A percentile compares a stretch with the other conserved stretches of the same genome.
phyloP scores from a whole-genome alignment of 2,329 filamentous ascomycete species.

The Sarocladium oryzae region DNA sequence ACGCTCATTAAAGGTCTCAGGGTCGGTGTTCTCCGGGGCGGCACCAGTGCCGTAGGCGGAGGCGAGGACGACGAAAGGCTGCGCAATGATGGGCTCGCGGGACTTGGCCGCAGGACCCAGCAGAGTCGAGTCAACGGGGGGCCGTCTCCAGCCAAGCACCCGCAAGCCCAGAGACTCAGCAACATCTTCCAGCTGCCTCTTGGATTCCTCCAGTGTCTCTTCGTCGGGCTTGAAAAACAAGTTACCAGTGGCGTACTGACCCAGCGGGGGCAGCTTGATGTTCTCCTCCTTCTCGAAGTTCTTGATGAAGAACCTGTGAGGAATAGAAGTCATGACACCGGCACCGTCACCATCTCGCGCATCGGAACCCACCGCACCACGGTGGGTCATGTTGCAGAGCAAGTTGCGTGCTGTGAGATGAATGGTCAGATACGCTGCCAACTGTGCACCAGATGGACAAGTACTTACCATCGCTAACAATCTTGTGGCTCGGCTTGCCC shows the following conservation, averaged over 20 bases:
- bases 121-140: conserved; percentile 86
- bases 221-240: conserved; percentile 97
- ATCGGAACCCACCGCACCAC: conserved; percentile 95
- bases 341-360: conserved; percentile 96
- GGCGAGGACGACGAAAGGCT: conserved; percentile 87
- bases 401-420: conserved; percentile 67
- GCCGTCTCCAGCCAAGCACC: conserved; percentile 93
- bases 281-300: conserved; percentile 91
- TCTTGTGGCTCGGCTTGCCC: conserved; percentile 95
- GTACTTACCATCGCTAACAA: conserved; percentile 73
- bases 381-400: conserved; percentile 99
- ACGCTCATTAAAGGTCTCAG: conserved; percentile 73
- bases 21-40: conserved; percentile 71
- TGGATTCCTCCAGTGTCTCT: conserved; percentile 83
- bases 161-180: conserved; percentile 81
- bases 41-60: conserved; percentile 78
- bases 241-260: conserved; percentile 96
- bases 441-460: too few species aligned
- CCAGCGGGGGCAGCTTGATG: conserved; percentile 77
- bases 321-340: conserved; percentile 98
- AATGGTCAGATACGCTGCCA: conserved; percentile 8
- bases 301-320: conserved; percentile 97
- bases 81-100: conserved; percentile 88
- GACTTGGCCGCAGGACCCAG: conserved; percentile 89
- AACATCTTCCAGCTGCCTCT: conserved; percentile 88